Percentiles rank a stretch among this genome's conserved stretches.
These are phyloP conservation scores for Saccharomyces pastorianus DNA, from an alignment of 1,139 yeast species.

Conservation along the genomic window DNA sequence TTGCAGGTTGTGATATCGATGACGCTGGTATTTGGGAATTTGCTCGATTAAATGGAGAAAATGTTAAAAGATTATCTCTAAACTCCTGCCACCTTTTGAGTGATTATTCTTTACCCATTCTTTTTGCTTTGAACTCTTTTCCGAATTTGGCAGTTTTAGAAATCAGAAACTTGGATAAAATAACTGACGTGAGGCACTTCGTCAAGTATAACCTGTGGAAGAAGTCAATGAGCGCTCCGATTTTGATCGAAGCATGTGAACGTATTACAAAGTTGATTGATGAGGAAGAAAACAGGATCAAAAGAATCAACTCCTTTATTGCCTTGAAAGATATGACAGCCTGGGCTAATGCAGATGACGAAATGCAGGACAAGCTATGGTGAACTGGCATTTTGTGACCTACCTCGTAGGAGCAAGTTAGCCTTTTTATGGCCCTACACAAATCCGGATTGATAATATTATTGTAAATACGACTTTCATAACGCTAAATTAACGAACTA, in stretches of 20 bases:
- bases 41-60: conserved; percentile 49
- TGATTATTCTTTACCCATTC: conserved; percentile 57
- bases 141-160: conserved; percentile 67
- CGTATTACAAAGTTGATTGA: conserved; percentile 50
- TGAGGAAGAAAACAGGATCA: conserved; percentile 54
- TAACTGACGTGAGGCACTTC: conserved; percentile 56
- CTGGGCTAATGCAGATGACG: conserved; percentile 47
- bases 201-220: conserved; percentile 62
- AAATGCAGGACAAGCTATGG: not conserved
- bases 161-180: conserved; percentile 51
- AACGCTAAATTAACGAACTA: not conserved
- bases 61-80: conserved; percentile 60
- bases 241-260: conserved; percentile 74
- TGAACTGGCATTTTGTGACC: too few relatives aligned
- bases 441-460: not conserved
- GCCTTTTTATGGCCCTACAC: not conserved
- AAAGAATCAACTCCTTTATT: conserved; percentile 44
- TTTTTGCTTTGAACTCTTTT: conserved; percentile 48
- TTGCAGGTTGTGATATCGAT: conserved; percentile 79
- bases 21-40: conserved; percentile 78
- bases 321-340: conserved; percentile 48
- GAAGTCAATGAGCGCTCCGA: conserved; percentile 42
- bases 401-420: too few relatives aligned
- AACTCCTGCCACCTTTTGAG: conserved; percentile 67
- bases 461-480: not conserved